Evolutionary conservation across 1,284 basidiomycete species (phyloP).

Genomic region (Abortiporus biennis): DNA sequence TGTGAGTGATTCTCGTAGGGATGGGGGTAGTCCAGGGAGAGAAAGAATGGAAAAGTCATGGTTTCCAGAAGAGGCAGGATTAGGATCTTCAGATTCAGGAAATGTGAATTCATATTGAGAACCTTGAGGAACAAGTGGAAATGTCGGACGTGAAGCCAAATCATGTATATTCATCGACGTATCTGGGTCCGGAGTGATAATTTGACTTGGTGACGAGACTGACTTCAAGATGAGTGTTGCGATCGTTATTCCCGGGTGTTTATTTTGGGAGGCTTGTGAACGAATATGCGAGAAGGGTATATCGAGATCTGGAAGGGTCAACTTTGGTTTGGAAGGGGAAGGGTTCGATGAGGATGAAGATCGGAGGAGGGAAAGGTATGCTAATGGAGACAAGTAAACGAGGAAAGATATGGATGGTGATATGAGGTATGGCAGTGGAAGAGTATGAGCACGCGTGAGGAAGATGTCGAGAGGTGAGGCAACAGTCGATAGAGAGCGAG

Average conservation of each 20-base stretch:
- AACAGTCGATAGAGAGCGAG: slow-evolving; percentile 31
- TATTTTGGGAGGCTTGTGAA: slow-evolving; percentile 32
- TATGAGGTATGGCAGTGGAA: slow-evolving; percentile 63
- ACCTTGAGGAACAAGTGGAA: slow-evolving; percentile 32
- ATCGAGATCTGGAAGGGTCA: slow-evolving; percentile 39
- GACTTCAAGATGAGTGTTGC: slow-evolving; percentile 52
- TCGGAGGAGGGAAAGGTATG: slow-evolving; percentile 57
- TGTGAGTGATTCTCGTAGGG: too few species aligned
- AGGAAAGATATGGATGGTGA: slow-evolving; percentile 68
- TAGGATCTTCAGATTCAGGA: slow-evolving; percentile 33
- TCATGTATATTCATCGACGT: too few species aligned
- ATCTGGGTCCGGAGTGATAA: too few species aligned
- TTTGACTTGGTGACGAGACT: slow-evolving; percentile 21
- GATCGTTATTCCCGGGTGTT: slow-evolving; percentile 42
- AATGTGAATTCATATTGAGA: slow-evolving; percentile 44
- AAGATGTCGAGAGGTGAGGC: slow-evolving; percentile 60
- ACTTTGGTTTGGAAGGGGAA: slow-evolving; percentile 15
- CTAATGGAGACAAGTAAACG: slow-evolving; percentile 56
- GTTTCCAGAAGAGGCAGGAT: too few species aligned
- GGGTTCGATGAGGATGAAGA: slow-evolving; percentile 21
- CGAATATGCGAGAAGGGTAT: slow-evolving; percentile 46
- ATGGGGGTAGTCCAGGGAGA: too few species aligned
- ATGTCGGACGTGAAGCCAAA: slow-evolving; percentile 26
- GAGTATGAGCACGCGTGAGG: slow-evolving; percentile 52
- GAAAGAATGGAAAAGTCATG: too few species aligned